These are phyloP conservation scores for Fusarium mexicanum DNA, from an alignment of 2,329 filamentous ascomycete genomes.

Conservation along the genomic window DNA sequence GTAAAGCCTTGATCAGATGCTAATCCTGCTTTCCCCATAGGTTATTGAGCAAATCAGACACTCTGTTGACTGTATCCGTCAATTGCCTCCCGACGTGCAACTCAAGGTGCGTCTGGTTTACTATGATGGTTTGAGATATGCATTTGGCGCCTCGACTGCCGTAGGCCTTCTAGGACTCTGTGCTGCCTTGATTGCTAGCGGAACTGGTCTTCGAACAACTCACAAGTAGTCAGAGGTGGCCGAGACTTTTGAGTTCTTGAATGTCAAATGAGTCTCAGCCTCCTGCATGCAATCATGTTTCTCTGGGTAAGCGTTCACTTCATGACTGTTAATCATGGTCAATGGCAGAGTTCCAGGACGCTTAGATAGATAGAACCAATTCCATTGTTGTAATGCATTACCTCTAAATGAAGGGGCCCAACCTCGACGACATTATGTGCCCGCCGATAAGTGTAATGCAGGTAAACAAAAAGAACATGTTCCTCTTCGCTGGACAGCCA, in stretches of 20 bases:
- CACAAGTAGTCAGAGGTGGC: slow-evolving; percentile 22
- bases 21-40: slow-evolving; percentile 49
- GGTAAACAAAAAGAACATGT: neutral
- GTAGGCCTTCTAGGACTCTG: slow-evolving; percentile 58
- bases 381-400: neutral
- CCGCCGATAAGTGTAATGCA: neutral
- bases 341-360: neutral
- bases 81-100: slow-evolving; percentile 65
- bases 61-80: slow-evolving; percentile 64
- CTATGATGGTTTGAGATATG: slow-evolving; percentile 65
- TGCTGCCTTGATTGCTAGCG: slow-evolving; percentile 45
- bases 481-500: neutral
- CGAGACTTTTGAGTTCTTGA: no score
- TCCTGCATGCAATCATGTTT: neutral
- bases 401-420: neutral
- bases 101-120: slow-evolving; percentile 66
- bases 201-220: slow-evolving; percentile 44
- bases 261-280: neutral
- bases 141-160: slow-evolving; percentile 64
- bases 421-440: neutral
- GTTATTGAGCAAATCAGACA: slow-evolving; percentile 70
- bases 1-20: slow-evolving; percentile 12
- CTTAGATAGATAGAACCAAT: neutral
- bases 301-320: neutral
- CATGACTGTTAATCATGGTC: neutral